Percentiles rank a stretch among this genome's conserved stretches.
These are phyloP conservation scores for Fusarium stilboides DNA, from an alignment of 2,329 filamentous ascomycete species.

Conservation along the genomic window DNA sequence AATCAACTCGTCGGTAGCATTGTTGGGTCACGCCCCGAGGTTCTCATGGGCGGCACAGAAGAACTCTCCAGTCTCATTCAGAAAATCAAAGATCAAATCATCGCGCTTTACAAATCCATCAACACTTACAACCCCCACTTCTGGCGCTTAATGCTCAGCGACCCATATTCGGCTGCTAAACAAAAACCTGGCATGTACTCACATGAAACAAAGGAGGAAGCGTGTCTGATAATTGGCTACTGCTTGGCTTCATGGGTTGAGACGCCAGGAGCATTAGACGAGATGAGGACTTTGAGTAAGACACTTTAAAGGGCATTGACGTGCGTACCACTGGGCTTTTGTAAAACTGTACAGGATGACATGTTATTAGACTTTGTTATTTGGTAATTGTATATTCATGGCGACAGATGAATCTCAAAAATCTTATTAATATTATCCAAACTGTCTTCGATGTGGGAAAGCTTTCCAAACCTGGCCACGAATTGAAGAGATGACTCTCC, in stretches of 20 bases:
- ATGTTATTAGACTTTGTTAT: no score
- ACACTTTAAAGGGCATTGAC: not conserved
- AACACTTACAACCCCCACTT: conserved; percentile 38
- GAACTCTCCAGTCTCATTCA: conserved; percentile 9
- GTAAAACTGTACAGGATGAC: no score
- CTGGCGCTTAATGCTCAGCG: conserved; percentile 35
- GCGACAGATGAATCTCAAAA: no score
- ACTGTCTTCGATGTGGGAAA: no score
- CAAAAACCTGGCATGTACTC: conserved; percentile 28
- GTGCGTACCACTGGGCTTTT: no score
- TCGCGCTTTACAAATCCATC: conserved; percentile 22
- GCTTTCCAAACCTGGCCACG: no score
- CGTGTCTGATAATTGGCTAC: conserved; percentile 20
- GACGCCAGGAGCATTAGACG: conserved; percentile 29
- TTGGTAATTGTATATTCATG: no score
- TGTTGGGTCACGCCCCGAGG: conserved; percentile 1
- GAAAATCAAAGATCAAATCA: conserved; percentile 36
- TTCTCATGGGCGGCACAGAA: conserved; percentile 11
- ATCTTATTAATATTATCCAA: no score
- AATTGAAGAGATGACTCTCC: no score
- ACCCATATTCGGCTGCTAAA: not conserved
- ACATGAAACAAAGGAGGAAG: conserved; percentile 25
- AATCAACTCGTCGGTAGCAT: conserved; percentile 30
- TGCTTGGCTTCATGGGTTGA: conserved; percentile 40
- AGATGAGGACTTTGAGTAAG: conserved; percentile 7